Evolutionary conservation across 768 basidiomycete species (phyloP).

Genomic region (Albatrellus ellisii): DNA sequence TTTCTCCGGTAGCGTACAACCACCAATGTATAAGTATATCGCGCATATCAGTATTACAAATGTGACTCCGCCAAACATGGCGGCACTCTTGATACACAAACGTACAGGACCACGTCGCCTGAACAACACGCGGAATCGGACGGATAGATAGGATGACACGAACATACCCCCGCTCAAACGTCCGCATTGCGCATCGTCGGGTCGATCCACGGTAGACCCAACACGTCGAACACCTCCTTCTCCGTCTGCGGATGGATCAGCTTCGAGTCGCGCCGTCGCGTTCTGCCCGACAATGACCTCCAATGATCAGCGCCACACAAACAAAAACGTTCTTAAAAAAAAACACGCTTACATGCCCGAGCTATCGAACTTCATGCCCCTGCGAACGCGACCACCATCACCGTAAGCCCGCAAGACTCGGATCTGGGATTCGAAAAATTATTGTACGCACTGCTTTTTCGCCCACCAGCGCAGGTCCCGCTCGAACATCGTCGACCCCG

Average conservation of each 20-base stretch:
- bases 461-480: slow-evolving; percentile 71
- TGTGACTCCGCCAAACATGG: too few relatives aligned
- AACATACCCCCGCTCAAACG: too few relatives aligned
- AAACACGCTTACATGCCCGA: slow-evolving; percentile 51
- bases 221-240: slow-evolving; percentile 55
- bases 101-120: too few relatives aligned
- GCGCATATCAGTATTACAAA: too few relatives aligned
- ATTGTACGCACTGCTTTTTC: slow-evolving; percentile 36
- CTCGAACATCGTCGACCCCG: slow-evolving; percentile 84
- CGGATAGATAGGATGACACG: too few relatives aligned
- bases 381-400: slow-evolving; percentile 16
- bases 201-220: slow-evolving; percentile 59
- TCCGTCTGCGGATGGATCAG: slow-evolving; percentile 49
- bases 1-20: too few relatives aligned
- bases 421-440: neutral
- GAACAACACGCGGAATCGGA: too few relatives aligned
- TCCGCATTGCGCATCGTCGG: slow-evolving; percentile 66
- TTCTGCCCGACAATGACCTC: slow-evolving; percentile 24
- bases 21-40: too few relatives aligned
- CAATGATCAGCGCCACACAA: neutral
- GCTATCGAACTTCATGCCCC: slow-evolving; percentile 78
- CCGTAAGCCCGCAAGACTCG: neutral
- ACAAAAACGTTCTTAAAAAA: neutral
- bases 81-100: too few relatives aligned
- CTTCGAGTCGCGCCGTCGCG: slow-evolving; percentile 50